Evolutionary conservation across 75 land plant species (phyloP).

Genomic region (Pinus albicaulis): DNA sequence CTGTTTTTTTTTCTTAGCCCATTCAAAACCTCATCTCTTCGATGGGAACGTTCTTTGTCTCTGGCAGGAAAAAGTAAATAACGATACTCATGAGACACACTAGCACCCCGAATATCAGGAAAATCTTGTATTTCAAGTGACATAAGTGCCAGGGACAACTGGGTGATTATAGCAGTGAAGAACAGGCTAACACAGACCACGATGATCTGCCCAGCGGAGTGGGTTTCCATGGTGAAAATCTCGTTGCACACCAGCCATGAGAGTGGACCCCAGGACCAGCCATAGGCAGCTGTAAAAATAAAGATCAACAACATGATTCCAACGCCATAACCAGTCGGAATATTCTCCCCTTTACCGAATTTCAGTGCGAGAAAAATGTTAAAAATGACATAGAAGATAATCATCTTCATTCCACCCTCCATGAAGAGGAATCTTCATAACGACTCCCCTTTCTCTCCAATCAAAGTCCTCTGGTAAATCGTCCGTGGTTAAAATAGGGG

Average conservation of each 20-base stretch:
- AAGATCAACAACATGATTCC: conserved; percentile 54
- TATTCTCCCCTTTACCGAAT: conserved; percentile 43
- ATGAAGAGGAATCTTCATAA: no score
- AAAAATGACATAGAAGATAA: no score
- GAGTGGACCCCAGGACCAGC: conserved; percentile 94
- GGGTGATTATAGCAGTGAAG: conserved; percentile 84
- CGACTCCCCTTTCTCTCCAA: no score
- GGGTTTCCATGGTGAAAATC: conserved; percentile 78
- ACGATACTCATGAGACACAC: conserved; percentile 48
- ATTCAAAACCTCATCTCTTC: no score
- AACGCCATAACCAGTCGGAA: conserved; percentile 38
- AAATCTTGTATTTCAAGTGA: conserved; percentile 58
- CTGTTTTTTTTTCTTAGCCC: no score
- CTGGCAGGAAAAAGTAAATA: conserved; percentile 75
- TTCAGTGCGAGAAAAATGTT: conserved; percentile 56
- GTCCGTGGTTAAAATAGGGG: no score
- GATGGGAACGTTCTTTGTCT: conserved; percentile 89
- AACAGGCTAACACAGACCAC: conserved; percentile 77
- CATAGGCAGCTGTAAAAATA: conserved; percentile 63
- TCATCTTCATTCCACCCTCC: no score
- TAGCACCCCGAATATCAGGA: conserved; percentile 59
- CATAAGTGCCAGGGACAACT: conserved; percentile 70
- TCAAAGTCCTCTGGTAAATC: no score
- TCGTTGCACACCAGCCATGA: conserved; percentile 95
- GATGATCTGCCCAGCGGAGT: conserved; percentile 86